These are phyloP conservation scores for Candida pini DNA, from an alignment of 805 yeast genomes.

Conservation along the genomic window DNA sequence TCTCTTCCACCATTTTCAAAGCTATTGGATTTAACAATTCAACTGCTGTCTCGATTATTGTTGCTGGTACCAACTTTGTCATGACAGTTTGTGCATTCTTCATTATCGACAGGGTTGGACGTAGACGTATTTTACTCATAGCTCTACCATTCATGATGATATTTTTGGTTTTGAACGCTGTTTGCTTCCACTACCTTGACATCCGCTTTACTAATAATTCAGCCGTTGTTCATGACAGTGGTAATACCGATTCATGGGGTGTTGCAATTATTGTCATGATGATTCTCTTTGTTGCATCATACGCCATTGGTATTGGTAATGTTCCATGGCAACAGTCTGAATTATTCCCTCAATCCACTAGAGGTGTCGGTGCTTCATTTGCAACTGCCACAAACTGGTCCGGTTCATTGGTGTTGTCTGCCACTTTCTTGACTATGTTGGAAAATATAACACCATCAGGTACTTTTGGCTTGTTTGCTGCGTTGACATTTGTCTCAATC, in stretches of 20 bases:
- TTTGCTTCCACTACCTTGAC: conserved; percentile 16
- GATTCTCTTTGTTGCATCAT: conserved; percentile 45
- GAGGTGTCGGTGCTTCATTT: conserved; percentile 42
- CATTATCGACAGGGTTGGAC: conserved; percentile 82
- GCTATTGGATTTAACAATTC: conserved; percentile 85
- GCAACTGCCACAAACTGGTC: conserved; percentile 39
- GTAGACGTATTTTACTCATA: conserved; percentile 71
- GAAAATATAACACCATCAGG: conserved; percentile 47
- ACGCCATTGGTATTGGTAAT: conserved; percentile 52
- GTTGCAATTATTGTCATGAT: conserved; percentile 64
- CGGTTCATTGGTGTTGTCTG: conserved; percentile 47
- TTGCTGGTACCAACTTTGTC: conserved; percentile 91
- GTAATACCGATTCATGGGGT: conserved; percentile 86
- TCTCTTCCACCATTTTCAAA: conserved; percentile 86
- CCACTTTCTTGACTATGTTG: conserved; percentile 49
- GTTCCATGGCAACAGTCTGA: conserved; percentile 59
- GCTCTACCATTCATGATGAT: conserved; percentile 85
- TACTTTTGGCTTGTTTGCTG: conserved; percentile 75
- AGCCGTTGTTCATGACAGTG: conserved; percentile 38
- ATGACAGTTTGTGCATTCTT: conserved; percentile 83
- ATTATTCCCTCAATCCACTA: conserved; percentile 48
- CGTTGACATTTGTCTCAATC: conserved; percentile 64
- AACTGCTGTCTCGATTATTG: conserved; percentile 89
- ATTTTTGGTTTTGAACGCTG: conserved; percentile 62
- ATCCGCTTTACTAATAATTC: conserved; percentile 40